These are phyloP conservation scores for Sodiomyces alkalinus DNA, from an alignment of 2,329 filamentous ascomycete species.

Conservation along the genomic window DNA sequence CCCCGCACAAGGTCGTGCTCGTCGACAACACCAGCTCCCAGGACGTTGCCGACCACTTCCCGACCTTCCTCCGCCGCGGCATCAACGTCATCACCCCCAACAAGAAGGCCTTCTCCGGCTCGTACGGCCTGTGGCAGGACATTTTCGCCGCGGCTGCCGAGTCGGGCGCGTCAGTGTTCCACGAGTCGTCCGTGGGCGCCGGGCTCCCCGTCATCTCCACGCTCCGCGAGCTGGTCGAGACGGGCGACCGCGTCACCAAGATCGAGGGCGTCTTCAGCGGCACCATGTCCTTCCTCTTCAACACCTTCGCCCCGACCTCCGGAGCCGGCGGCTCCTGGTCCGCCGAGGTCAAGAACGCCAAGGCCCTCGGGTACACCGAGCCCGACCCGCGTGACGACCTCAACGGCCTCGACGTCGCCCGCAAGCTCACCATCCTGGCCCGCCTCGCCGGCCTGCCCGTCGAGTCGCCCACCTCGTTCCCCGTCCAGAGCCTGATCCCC, in stretches of 20 bases:
- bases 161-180: conserved; percentile 72
- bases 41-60: conserved; percentile 71
- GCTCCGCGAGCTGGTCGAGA: conserved; percentile 84
- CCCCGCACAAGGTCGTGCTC: conserved; percentile 65
- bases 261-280: conserved; percentile 97
- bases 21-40: conserved; percentile 95
- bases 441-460: conserved; percentile 70
- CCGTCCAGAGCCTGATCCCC: conserved; percentile 86
- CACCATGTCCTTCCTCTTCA: conserved; percentile 97
- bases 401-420: conserved; percentile 81
- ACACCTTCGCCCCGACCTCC: conserved; percentile 76
- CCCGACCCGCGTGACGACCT: conserved; percentile 77
- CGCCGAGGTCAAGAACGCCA: conserved; percentile 80
- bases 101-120: conserved; percentile 92
- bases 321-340: conserved; percentile 73
- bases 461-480: conserved; percentile 74
- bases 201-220: conserved; percentile 89
- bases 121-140: conserved; percentile 66
- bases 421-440: conserved; percentile 90
- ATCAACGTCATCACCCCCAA: conserved; percentile 92
- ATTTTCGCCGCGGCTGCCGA: conserved; percentile 64
- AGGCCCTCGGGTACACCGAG: conserved; percentile 84
- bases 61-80: conserved; percentile 62
- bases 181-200: conserved; percentile 88
- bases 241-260: conserved; percentile 77